phyloP scores from a whole-genome alignment of 169 alveolate species.

The Plasmodium knowlesi region DNA sequence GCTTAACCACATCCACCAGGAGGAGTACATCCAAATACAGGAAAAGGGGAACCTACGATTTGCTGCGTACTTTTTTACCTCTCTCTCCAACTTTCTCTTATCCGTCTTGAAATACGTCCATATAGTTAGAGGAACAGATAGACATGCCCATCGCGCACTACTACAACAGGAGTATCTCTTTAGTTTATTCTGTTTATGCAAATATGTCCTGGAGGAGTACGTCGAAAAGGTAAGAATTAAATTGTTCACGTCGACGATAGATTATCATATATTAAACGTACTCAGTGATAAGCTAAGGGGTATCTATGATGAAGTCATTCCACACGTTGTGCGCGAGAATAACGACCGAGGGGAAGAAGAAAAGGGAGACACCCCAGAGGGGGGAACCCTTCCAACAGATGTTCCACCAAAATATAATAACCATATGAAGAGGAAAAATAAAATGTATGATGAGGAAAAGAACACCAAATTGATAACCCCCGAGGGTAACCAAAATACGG shows the following conservation, averaged over 20 bases:
- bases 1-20: neutral
- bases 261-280: neutral
- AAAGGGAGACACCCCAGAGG: neutral
- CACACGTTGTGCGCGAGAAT: neutral
- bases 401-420: neutral
- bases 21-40: neutral
- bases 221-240: conserved; percentile 39
- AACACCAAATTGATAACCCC: neutral
- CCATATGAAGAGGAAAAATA: neutral
- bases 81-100: conserved; percentile 32
- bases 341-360: neutral
- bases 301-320: neutral
- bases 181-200: conserved; percentile 8
- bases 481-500: neutral
- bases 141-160: neutral
- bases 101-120: conserved; percentile 34
- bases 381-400: neutral
- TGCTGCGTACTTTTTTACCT: conserved; percentile 25
- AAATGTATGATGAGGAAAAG: neutral
- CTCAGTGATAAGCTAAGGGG: neutral
- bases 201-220: conserved; percentile 40
- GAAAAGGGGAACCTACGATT: conserved; percentile 56
- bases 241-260: conserved; percentile 23
- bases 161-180: neutral
- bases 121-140: conserved; percentile 7